Conservation (phyloP, 495 filamentous ascomycete genomes). For the Talaromyces borbonicus region DNA sequence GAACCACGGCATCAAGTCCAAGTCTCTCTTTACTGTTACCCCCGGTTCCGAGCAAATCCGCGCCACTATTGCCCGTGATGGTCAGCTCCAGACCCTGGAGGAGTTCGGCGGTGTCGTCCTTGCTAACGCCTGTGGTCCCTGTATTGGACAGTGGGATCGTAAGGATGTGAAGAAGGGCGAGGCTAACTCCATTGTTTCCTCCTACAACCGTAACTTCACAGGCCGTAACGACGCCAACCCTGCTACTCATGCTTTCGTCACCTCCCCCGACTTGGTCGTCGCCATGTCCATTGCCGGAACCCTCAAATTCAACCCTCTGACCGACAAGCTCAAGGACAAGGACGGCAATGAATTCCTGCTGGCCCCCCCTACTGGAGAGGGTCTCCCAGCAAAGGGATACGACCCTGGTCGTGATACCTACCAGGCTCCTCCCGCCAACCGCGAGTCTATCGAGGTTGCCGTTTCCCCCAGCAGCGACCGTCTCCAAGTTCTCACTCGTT, state of each 20-base stretch:
- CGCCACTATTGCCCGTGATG: slow-evolving; percentile 89
- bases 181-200: slow-evolving; percentile 90
- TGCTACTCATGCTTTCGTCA: slow-evolving; percentile 95
- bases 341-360: slow-evolving; percentile 96
- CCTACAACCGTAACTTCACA: slow-evolving; percentile 99
- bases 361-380: slow-evolving; percentile 65
- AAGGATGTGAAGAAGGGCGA: slow-evolving; percentile 93
- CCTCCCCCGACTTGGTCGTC: slow-evolving; percentile 94
- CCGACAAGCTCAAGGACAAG: slow-evolving; percentile 87
- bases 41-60: slow-evolving; percentile 97
- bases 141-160: slow-evolving; percentile 87
- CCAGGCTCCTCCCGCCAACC: slow-evolving; percentile 86
- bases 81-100: slow-evolving; percentile 92
- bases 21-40: slow-evolving; percentile 88
- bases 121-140: slow-evolving; percentile 88
- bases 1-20: slow-evolving; percentile 87
- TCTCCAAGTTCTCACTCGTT: slow-evolving; percentile 83
- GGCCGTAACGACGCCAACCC: slow-evolving; percentile 99
- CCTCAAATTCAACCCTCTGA: slow-evolving; percentile 94
- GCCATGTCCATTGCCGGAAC: slow-evolving; percentile 84
- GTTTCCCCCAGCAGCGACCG: slow-evolving; percentile 88
- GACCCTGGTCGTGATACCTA: slow-evolving; percentile 94
- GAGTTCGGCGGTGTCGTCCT: slow-evolving; percentile 95
- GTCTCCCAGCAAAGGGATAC: slow-evolving; percentile 73
- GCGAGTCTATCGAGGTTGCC: slow-evolving; percentile 58